These are phyloP conservation scores for Neolentinus lepideus DNA, from an alignment of 1,284 basidiomycete genomes.

Conservation along the genomic window DNA sequence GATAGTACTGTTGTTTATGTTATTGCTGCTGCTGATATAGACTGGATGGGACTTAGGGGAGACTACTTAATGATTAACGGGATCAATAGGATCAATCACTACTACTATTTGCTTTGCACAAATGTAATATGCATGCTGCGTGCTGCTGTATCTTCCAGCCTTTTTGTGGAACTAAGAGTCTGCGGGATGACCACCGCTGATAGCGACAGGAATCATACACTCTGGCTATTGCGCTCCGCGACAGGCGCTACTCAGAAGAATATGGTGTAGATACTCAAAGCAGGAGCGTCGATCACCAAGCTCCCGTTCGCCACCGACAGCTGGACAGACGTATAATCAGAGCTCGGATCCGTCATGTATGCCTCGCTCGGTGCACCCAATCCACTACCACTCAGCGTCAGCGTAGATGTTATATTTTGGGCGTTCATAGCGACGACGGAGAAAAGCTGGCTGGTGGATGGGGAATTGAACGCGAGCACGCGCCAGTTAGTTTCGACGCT, in stretches of 20 bases:
- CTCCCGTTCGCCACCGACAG: neutral
- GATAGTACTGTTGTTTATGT: too few relatives aligned
- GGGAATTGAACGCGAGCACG: constrained; percentile 12
- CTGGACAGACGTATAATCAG: neutral
- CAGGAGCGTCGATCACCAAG: constrained; percentile 2
- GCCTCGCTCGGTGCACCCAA: neutral
- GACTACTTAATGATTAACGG: neutral
- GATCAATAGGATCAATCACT: neutral
- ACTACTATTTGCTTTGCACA: neutral
- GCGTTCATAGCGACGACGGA: constrained; percentile 4
- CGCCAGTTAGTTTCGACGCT: constrained; percentile 8
- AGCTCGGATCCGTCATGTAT: constrained; percentile 1
- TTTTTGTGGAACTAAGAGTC: too few relatives aligned
- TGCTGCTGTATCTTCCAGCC: neutral
- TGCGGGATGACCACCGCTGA: too few relatives aligned
- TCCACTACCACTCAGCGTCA: neutral
- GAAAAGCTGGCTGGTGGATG: neutral
- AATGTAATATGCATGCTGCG: neutral
- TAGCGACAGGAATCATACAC: neutral
- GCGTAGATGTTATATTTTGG: neutral
- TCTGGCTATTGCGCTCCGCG: neutral
- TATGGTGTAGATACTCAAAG: constrained; percentile 4
- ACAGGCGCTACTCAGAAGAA: constrained; percentile 4
- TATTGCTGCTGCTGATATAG: neutral
- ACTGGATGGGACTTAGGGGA: neutral